A percentile compares a stretch with the other conserved stretches of the same genome.
Conservation (phyloP, 2,329 filamentous ascomycete species). For the Dichotomopilus funicola region DNA sequence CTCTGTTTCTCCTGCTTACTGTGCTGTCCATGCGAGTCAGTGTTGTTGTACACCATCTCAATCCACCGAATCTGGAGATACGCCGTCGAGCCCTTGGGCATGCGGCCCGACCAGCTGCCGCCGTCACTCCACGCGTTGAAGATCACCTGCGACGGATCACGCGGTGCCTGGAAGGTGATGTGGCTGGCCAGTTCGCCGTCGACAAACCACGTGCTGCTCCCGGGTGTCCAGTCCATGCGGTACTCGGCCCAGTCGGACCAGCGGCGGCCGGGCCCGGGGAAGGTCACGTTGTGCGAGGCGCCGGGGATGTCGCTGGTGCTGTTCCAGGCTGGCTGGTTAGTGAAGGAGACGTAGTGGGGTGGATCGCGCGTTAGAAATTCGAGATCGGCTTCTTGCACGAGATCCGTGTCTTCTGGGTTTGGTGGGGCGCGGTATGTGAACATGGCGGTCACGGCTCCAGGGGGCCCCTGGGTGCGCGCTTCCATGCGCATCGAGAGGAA, state of each 20-base stretch:
- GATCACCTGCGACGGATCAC: conserved; percentile 39
- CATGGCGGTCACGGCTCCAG: conserved; percentile 31
- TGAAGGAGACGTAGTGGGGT: conserved; percentile 36
- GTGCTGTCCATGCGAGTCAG: conserved; percentile 22
- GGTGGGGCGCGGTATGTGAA: conserved; percentile 30
- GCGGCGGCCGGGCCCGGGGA: conserved; percentile 28
- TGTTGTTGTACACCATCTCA: conserved; percentile 41
- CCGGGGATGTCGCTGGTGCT: conserved; percentile 34
- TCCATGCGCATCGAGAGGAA: conserved; percentile 30
- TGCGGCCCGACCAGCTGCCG: conserved; percentile 44
- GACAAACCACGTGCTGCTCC: conserved; percentile 43
- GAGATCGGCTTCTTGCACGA: conserved; percentile 28
- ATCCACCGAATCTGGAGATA: conserved; percentile 48
- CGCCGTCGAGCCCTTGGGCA: conserved; percentile 35
- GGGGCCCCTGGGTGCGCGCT: conserved; percentile 27
- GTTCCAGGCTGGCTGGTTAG: conserved; percentile 45
- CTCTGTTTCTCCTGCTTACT: conserved; percentile 3
- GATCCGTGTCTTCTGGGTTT: conserved; percentile 14
- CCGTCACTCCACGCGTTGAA: conserved; percentile 50
- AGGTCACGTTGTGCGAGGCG: conserved; percentile 35
- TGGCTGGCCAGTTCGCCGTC: conserved; percentile 38
- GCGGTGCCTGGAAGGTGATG: conserved; percentile 44
- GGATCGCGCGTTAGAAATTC: conserved; percentile 37
- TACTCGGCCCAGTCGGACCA: conserved; percentile 47
- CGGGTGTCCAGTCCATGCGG: conserved; percentile 45